These are phyloP conservation scores for Huiozyma sinensis DNA, from an alignment of 805 yeast genomes.

Conservation along the genomic window DNA sequence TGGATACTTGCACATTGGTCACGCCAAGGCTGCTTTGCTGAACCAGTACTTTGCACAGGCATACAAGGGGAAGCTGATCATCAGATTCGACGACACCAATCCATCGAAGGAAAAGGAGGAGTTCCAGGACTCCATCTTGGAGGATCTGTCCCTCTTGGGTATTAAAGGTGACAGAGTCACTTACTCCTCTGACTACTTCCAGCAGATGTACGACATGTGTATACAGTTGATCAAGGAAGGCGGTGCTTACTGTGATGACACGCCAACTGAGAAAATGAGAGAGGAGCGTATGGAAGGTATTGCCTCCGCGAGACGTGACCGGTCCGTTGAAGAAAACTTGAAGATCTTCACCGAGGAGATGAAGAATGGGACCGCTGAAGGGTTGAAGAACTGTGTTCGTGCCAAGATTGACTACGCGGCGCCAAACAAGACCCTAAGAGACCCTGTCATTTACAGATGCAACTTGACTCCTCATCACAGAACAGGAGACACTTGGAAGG, in stretches of 20 bases:
- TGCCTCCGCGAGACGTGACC: slow-evolving; percentile 83
- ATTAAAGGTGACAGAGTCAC: slow-evolving; percentile 85
- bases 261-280: slow-evolving; percentile 90
- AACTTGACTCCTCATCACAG: slow-evolving; percentile 97
- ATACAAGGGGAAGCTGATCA: slow-evolving; percentile 92
- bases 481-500: slow-evolving; percentile 87
- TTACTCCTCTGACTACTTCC: slow-evolving; percentile 89
- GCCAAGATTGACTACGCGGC: slow-evolving; percentile 93
- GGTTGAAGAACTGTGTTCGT: slow-evolving; percentile 85
- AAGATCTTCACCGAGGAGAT: slow-evolving; percentile 78
- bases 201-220: slow-evolving; percentile 80
- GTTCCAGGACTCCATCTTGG: slow-evolving; percentile 87
- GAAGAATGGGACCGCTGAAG: slow-evolving; percentile 89
- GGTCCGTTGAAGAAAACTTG: slow-evolving; percentile 87
- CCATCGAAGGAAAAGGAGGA: slow-evolving; percentile 95
- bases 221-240: slow-evolving; percentile 86
- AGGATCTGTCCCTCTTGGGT: slow-evolving; percentile 83
- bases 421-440: slow-evolving; percentile 90
- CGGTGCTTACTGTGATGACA: slow-evolving; percentile 95
- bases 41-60: slow-evolving; percentile 94
- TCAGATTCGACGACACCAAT: slow-evolving; percentile 96
- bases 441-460: slow-evolving; percentile 96
- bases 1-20: slow-evolving; percentile 96
- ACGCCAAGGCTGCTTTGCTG: slow-evolving; percentile 94
- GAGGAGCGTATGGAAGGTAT: slow-evolving; percentile 98